phyloP scores from a whole-genome alignment of 768 basidiomycete genomes.

The Cyclocybe cylindracea region DNA sequence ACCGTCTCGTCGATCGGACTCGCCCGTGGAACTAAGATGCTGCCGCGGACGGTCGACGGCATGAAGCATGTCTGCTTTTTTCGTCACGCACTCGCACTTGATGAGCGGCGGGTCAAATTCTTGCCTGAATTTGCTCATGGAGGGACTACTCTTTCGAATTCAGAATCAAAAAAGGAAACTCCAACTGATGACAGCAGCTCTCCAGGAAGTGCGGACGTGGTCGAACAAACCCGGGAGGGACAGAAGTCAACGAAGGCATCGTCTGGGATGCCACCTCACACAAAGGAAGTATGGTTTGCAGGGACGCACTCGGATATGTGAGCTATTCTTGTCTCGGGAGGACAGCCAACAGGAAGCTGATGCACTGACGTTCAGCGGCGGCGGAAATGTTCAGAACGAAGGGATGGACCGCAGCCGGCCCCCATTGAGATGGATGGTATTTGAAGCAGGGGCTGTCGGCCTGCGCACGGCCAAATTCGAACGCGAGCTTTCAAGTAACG shows the following conservation, averaged over 20 bases:
- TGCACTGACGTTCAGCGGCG: too few species aligned
- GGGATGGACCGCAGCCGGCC: too few species aligned
- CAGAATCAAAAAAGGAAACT: too few species aligned
- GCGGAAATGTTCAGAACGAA: too few species aligned
- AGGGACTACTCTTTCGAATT: constrained; percentile 15
- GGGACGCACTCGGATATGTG: too few species aligned
- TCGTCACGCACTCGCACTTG: constrained; percentile 36
- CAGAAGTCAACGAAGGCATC: background rate
- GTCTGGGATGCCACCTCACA: constrained; percentile 9
- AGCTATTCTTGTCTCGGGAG: background rate
- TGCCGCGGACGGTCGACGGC: constrained; percentile 18
- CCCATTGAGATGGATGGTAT: too few species aligned
- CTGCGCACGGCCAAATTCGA: constrained; percentile 10
- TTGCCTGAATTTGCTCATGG: constrained; percentile 28
- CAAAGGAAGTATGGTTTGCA: constrained; percentile 33
- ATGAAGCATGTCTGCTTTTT: constrained; percentile 30
- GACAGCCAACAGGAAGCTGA: background rate
- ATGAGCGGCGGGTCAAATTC: constrained; percentile 37
- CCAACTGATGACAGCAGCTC: background rate
- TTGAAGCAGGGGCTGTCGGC: constrained; percentile 12
- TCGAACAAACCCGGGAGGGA: background rate
- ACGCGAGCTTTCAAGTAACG: constrained; percentile 3
- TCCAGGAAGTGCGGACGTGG: too few species aligned
- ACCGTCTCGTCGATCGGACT: constrained; percentile 36
- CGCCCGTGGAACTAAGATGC: constrained; percentile 14